phyloP scores from a whole-genome alignment of 148 eudicot genomes.

The Dysphania ambrosioides region DNA sequence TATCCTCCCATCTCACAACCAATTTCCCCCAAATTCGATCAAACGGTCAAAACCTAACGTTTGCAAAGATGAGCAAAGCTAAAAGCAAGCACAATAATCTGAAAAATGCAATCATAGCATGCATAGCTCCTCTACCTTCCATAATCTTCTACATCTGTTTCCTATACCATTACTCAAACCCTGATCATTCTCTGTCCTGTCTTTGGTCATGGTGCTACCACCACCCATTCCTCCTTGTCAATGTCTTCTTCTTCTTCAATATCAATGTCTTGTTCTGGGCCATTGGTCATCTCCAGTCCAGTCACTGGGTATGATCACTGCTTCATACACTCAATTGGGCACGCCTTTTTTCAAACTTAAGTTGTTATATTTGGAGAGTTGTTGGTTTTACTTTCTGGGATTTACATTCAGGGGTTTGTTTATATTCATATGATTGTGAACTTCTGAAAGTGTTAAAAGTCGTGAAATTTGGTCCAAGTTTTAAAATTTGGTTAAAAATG shows the following conservation, averaged over 20 bases:
- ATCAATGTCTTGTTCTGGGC: slow-evolving; percentile 73
- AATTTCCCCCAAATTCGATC: not conserved
- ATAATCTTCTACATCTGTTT: slow-evolving; percentile 60
- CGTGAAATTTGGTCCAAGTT: not conserved
- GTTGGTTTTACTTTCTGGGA: too few species aligned
- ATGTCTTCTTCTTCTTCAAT: slow-evolving; percentile 68
- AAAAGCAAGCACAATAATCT: slow-evolving; percentile 33
- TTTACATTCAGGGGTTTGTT: not conserved
- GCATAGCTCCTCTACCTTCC: slow-evolving; percentile 71
- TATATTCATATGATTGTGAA: not conserved
- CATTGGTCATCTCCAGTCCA: slow-evolving; percentile 67
- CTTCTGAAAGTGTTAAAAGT: not conserved
- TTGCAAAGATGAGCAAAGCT: slow-evolving; percentile 15
- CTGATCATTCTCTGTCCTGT: slow-evolving; percentile 24
- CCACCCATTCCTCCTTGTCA: slow-evolving; percentile 70
- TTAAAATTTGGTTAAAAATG: too few species aligned
- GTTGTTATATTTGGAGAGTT: not conserved
- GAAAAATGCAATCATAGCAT: slow-evolving; percentile 51
- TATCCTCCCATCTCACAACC: too few species aligned
- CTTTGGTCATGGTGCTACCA: slow-evolving; percentile 73
- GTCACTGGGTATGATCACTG: slow-evolving; percentile 67
- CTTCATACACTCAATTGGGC: not conserved
- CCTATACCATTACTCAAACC: slow-evolving; percentile 34
- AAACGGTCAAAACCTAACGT: too few species aligned
- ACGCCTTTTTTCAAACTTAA: not conserved